A percentile compares a stretch with the other conserved stretches of the same genome.
These are phyloP conservation scores for Linnemannia elongata DNA, from an alignment of 192 early-diverging fungal species.

Conservation along the genomic window DNA sequence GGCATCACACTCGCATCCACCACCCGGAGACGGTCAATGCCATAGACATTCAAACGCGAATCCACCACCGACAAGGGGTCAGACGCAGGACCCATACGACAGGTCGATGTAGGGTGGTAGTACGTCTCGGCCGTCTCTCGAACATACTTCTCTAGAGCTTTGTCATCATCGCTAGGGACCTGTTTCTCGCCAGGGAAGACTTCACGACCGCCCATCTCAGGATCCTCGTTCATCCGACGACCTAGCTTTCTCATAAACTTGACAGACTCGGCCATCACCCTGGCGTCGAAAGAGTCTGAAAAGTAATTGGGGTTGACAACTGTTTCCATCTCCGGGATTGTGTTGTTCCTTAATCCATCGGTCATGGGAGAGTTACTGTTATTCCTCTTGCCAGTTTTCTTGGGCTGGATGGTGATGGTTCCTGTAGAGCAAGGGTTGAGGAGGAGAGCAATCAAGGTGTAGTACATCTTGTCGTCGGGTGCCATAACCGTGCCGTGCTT, in stretches of 20 bases:
- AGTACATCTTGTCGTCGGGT: constrained; percentile 26
- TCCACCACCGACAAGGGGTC: constrained; percentile 52
- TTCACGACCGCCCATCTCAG: constrained; percentile 18
- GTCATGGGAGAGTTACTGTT: too few species aligned
- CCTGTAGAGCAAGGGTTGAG: constrained; percentile 40
- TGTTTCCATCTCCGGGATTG: constrained; percentile 13
- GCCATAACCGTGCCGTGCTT: background rate
- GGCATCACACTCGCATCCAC: constrained; percentile 54
- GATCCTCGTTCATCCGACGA: constrained; percentile 24
- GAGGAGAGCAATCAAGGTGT: constrained; percentile 22
- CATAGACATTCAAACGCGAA: constrained; percentile 37
- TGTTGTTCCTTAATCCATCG: too few species aligned
- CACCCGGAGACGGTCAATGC: constrained; percentile 43
- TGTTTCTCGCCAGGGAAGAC: constrained; percentile 21
- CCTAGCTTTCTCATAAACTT: constrained; percentile 18
- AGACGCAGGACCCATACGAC: constrained; percentile 44
- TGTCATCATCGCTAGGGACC: constrained; percentile 31
- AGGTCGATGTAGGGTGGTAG: constrained; percentile 47
- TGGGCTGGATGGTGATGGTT: constrained; percentile 26
- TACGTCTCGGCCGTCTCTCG: background rate
- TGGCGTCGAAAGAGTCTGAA: constrained; percentile 31
- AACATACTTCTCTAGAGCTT: constrained; percentile 27
- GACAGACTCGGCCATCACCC: constrained; percentile 38
- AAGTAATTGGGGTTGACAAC: constrained; percentile 46
- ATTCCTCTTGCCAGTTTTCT: constrained; percentile 14